Evolutionary conservation across 2,329 filamentous ascomycete species (phyloP), one percentile per base, ranked within the genome.

Genomic region (Calonectria honghensis): DNA sequence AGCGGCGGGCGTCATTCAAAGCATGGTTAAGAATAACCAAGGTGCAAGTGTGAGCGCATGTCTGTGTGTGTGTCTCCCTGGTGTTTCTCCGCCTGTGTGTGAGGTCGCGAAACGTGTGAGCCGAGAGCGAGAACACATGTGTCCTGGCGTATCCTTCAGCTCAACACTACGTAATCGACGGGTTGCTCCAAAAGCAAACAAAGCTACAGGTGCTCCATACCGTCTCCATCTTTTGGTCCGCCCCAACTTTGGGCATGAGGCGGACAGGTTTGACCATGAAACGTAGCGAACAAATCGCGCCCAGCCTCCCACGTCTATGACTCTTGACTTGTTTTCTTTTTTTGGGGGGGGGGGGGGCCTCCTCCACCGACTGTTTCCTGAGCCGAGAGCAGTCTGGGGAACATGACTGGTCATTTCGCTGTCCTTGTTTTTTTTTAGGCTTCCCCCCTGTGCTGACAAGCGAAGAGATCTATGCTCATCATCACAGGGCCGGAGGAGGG

Each of bases 251-350:
- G 20, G 20, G 24, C 24, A 39, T 39, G 57, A 63, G 57, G 35
- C 57, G 24, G 9, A 29, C 35, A 63, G 31, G 57, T 63, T 63
- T 63, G 57, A 63, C 57, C 57, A 16, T 63, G 57, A 63, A 27
- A 63, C 57, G 57, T 41, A 63, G 37, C 57, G 57, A 63, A 24
- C 57, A 41, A 63, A 41, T 41, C 24, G 57, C n/a, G 7, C 14
- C 57, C 57, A 61, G n/a, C 57, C 57, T 59, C 57, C 52, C 45
- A 48, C 45, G 45, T 13, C 27, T 14, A 54, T 20, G 20, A 41
- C n/a, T 52, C 32, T 31, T 20, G 64, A 27, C 14, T 27, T 27
- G 50, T 48, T 59, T 41, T n/a, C 11, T 5, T 37, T 24, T 37
- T 39, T 54, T n/a, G 24, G 24, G 24, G 24, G 24, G 24, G 41